Conservation (phyloP, 1,284 basidiomycete genomes). For the Exobasidium cylindrosporum region DNA sequence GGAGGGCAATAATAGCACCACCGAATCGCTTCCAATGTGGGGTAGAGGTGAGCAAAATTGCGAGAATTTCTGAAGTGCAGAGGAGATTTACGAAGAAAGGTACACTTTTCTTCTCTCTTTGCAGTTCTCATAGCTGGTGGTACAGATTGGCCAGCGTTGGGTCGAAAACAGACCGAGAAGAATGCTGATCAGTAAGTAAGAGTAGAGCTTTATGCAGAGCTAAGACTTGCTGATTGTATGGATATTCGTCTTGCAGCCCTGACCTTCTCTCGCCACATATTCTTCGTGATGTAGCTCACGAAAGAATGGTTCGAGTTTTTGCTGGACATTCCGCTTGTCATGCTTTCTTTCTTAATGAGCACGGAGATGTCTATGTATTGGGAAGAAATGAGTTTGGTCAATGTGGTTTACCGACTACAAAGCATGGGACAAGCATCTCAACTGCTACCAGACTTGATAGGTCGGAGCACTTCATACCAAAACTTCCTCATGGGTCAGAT, state of each 20-base stretch:
- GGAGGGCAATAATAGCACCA: background rate
- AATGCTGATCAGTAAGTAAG: background rate
- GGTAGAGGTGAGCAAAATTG: constrained; percentile 22
- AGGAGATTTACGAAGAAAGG: too few relatives aligned
- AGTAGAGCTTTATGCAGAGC: background rate
- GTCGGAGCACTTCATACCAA: constrained; percentile 39
- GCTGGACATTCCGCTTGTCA: constrained; percentile 41
- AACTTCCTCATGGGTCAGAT: constrained; percentile 63
- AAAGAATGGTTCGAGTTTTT: constrained; percentile 55
- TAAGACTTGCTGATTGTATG: background rate
- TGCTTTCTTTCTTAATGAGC: constrained; percentile 52
- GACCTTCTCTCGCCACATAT: constrained; percentile 83
- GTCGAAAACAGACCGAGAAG: constrained; percentile 43
- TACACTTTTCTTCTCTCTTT: constrained; percentile 2
- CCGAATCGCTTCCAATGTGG: constrained; percentile 15
- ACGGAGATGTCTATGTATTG: constrained; percentile 79
- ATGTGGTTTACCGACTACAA: constrained; percentile 40
- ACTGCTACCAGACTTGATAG: constrained; percentile 60
- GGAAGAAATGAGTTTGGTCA: constrained; percentile 67
- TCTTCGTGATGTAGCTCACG: constrained; percentile 77
- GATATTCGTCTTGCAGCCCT: constrained; percentile 59
- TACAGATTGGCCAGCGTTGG: constrained; percentile 68
- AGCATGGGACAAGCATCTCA: constrained; percentile 60
- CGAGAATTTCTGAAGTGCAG: background rate
- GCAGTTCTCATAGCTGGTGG: constrained; percentile 77